These are phyloP conservation scores for Magnusiomyces paraingens DNA, from an alignment of 1,139 yeast genomes.

Conservation along the genomic window DNA sequence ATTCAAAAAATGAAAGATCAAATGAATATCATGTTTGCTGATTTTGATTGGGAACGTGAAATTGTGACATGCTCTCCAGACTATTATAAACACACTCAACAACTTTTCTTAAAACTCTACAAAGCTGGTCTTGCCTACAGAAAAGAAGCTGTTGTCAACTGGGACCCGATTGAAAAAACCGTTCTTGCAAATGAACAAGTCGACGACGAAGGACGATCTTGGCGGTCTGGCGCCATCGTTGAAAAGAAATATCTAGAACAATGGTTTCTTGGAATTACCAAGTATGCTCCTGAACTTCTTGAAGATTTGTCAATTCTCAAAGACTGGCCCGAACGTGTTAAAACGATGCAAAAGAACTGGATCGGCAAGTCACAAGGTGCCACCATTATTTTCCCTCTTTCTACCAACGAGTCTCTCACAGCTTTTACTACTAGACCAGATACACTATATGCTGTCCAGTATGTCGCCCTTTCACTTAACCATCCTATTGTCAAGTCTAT, in stretches of 20 bases:
- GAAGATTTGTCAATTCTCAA: conserved; percentile 53
- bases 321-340: conserved; percentile 86
- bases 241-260: conserved; percentile 76
- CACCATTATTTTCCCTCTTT: conserved; percentile 41
- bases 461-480: conserved; percentile 64
- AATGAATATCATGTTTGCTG: conserved; percentile 69
- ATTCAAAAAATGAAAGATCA: conserved; percentile 80
- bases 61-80: conserved; percentile 82
- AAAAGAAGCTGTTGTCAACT: conserved; percentile 81
- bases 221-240: conserved; percentile 96
- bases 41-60: conserved; percentile 92
- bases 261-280: conserved; percentile 89
- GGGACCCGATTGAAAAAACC: conserved; percentile 96
- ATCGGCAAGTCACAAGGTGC: conserved; percentile 87
- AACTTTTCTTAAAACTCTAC: conserved; percentile 64
- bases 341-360: conserved; percentile 89
- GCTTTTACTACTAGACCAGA: conserved; percentile 89
- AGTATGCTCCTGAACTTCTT: conserved; percentile 61
- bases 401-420: conserved; percentile 30
- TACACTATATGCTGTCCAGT: conserved; percentile 76
- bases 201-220: conserved; percentile 79
- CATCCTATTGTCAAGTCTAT: conserved; percentile 52
- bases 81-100: conserved; percentile 89
- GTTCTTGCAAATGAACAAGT: conserved; percentile 97
- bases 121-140: conserved; percentile 79